Conservation (phyloP, 2,329 filamentous ascomycete genomes). For the Tricladium varicosporioides region DNA sequence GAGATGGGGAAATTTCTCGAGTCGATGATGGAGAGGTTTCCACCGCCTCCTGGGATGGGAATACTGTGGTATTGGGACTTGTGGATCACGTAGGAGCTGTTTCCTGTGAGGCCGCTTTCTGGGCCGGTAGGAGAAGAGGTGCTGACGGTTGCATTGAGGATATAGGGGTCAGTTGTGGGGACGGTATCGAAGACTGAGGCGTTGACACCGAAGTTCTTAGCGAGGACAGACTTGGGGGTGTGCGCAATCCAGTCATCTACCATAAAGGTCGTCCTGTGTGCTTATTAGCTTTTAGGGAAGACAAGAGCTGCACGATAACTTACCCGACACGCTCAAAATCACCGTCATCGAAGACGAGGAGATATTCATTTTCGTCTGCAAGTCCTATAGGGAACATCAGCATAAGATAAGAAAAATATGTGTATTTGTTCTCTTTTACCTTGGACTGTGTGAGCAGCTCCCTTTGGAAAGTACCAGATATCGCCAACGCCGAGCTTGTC, state of each 20-base stretch:
- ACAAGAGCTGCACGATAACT: not conserved
- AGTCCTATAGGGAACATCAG: constrained; percentile 39
- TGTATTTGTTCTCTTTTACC: constrained; percentile 25
- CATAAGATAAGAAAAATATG: not conserved
- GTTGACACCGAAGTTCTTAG: constrained; percentile 67
- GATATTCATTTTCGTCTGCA: constrained; percentile 64
- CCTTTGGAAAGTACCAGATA: constrained; percentile 69
- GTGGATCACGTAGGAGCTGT: constrained; percentile 63
- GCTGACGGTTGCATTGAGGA: constrained; percentile 54
- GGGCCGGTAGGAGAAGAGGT: constrained; percentile 44
- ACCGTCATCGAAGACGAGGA: constrained; percentile 63
- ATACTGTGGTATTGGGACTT: constrained; percentile 40
- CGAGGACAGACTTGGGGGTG: constrained; percentile 60
- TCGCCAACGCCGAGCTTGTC: constrained; percentile 59
- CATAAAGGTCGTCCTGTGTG: constrained; percentile 61
- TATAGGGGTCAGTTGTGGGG: constrained; percentile 58
- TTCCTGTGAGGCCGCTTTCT: constrained; percentile 49
- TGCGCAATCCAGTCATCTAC: constrained; percentile 69
- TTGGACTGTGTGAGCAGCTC: constrained; percentile 61
- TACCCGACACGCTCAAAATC: constrained; percentile 58
- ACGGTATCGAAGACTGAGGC: constrained; percentile 57
- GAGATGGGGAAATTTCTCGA: constrained; percentile 65
- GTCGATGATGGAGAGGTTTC: constrained; percentile 62
- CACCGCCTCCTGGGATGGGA: constrained; percentile 57
- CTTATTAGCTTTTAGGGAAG: not conserved